phyloP scores from a whole-genome alignment of 1,139 yeast species.

The Spencermartinsiella ligniputridi region DNA sequence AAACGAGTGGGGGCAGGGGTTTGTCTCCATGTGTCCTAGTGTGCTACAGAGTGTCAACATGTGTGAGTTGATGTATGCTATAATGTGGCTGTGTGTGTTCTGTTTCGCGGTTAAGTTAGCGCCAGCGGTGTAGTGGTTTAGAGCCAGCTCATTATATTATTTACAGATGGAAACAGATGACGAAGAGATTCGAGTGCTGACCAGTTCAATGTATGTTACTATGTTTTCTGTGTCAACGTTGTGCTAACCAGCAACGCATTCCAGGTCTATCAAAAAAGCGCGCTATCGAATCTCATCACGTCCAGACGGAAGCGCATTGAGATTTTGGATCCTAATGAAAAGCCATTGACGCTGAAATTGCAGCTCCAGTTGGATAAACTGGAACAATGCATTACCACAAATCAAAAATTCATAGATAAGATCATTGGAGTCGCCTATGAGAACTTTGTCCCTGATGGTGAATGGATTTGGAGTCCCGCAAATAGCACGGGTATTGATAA shows the following conservation, averaged over 20 bases:
- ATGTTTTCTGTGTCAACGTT: not conserved
- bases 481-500: slow-evolving; percentile 51
- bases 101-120: no score
- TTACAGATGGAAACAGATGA: slow-evolving; percentile 13
- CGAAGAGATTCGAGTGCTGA: slow-evolving; percentile 24
- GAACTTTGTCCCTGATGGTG: slow-evolving; percentile 46
- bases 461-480: slow-evolving; percentile 43
- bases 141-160: no score
- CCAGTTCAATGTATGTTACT: slow-evolving; percentile 25
- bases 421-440: slow-evolving; percentile 47
- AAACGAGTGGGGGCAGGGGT: no score
- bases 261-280: slow-evolving; percentile 21
- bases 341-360: slow-evolving; percentile 3
- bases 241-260: slow-evolving; percentile 21
- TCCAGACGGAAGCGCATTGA: slow-evolving; percentile 24
- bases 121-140: no score
- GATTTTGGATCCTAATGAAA: slow-evolving; percentile 16
- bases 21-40: no score
- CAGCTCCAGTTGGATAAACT: slow-evolving; percentile 43
- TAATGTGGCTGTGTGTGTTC: no score
- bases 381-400: slow-evolving; percentile 45
- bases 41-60: no score
- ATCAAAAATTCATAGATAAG: slow-evolving; percentile 42
- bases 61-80: no score
- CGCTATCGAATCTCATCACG: slow-evolving; percentile 21